Evolutionary conservation across 805 yeast species (phyloP), one percentile per base, ranked within the genome.

Genomic region (Wickerhamiella azymoides): DNA sequence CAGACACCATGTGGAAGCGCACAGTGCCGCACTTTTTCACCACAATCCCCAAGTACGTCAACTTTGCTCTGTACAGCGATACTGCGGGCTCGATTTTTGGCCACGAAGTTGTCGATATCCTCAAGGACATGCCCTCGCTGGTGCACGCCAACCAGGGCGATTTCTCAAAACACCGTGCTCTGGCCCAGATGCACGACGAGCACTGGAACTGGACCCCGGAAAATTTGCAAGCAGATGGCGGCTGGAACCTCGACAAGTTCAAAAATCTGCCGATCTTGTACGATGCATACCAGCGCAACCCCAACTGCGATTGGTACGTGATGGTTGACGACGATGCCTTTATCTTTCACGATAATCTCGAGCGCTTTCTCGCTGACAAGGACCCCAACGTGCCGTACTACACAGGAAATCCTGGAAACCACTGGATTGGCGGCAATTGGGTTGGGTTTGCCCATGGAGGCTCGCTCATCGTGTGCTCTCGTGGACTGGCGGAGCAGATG

Each of bases 381-480:
- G 53, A 62, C 43, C 61, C 59, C 17, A 49, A 53, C 16, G 52
- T 61, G 21, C 49, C 53, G 14, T 45, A 50, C 28, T 65, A 63
- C 46, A 47, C 62, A 26, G 69, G 68, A 1, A 46, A 56, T 0
- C 55, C 54, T 1, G 62, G 62, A 16, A 46, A 49, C 25, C 28
- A 45, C 27, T 19, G 19, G n/a, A 14, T 5, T 14, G 38, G 47
- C 28, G 49, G 45, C 13, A 14, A 9, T 18, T 6, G 25, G 24
- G 40, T 55, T 25, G 13, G 18, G n/a, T 65, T 63, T 49, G 67
- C 65, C 10, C 66, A 64, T 46, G 69, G 69, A 10, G 69, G 67
- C 6, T 52, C 63, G 0, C 68, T 66, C 6, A 59, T 63, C 3
- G 55, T 61, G 2, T 45, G 63, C 18, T 60, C 66, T 6, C 52